Conservation (phyloP, 306 rosid genomes). For the Carpinus viminea region DNA sequence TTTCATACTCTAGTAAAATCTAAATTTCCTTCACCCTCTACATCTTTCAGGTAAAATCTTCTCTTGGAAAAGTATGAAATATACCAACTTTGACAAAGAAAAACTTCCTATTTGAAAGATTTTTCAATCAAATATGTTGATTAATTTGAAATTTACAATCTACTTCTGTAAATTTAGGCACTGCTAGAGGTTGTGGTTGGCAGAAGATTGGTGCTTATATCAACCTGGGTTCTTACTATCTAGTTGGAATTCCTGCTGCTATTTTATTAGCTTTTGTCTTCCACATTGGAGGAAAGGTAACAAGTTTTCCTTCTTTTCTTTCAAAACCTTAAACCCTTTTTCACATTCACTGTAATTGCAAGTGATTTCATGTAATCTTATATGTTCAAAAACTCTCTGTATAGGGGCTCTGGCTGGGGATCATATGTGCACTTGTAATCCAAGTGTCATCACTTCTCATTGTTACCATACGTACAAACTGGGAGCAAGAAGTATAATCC, state of each 20-base stretch:
- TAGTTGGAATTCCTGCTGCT: conserved; percentile 72
- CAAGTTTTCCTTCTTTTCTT: not conserved
- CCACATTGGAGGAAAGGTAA: conserved; percentile 70
- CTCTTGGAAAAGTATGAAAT: not conserved
- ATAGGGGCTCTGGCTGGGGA: conserved; percentile 83
- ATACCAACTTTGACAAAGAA: not conserved
- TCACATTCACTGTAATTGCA: conserved; percentile 1
- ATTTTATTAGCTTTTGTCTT: conserved; percentile 57
- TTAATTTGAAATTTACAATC: not conserved
- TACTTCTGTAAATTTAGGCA: conserved; percentile 44
- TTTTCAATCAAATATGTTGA: not conserved
- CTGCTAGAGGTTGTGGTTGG: conserved; percentile 86
- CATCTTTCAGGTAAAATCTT: not conserved
- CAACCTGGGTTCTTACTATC: conserved; percentile 71
- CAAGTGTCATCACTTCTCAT: conserved; percentile 50
- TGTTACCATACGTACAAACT: conserved; percentile 56
- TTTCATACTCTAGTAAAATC: too few species aligned
- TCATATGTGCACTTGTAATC: conserved; percentile 62
- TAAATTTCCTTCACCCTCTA: not conserved
- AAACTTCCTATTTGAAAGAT: not conserved
- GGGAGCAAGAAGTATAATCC: conserved; percentile 62
- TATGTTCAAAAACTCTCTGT: not conserved
- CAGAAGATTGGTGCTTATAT: conserved; percentile 75
- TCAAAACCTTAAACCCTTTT: not conserved
- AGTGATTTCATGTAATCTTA: not conserved